A percentile compares a stretch with the other conserved stretches of the same genome.
Conservation (phyloP, 805 yeast species). For the Ogataea trehalophila region DNA sequence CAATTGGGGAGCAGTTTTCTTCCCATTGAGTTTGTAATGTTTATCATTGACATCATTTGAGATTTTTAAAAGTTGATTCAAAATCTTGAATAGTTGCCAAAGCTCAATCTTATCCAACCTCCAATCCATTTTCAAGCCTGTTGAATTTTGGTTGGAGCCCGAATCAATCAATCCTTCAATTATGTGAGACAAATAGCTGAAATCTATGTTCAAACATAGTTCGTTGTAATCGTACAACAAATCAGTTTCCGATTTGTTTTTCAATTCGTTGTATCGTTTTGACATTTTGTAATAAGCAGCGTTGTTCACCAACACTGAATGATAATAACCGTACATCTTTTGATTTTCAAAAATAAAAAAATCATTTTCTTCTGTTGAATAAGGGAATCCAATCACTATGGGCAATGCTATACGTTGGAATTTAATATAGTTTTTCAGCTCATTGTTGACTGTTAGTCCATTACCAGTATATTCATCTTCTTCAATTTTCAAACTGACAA, state of each 20-base stretch:
- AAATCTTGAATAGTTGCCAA: constrained; percentile 22
- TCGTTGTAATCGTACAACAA: too few species aligned
- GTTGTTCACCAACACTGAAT: constrained; percentile 11
- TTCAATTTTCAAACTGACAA: constrained; percentile 17
- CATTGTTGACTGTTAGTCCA: constrained; percentile 9
- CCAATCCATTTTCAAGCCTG: constrained; percentile 14
- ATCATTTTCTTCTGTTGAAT: constrained; percentile 10
- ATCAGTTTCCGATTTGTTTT: too few species aligned
- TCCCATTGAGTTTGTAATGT: not conserved
- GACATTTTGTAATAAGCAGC: constrained; percentile 11
- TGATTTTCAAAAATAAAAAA: constrained; percentile 15
- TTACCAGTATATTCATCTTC: constrained; percentile 18
- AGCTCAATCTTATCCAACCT: constrained; percentile 18
- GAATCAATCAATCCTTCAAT: constrained; percentile 19
- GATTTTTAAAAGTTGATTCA: constrained; percentile 22
- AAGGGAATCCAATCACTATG: constrained; percentile 23
- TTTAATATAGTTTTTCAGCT: constrained; percentile 21
- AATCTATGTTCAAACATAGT: constrained; percentile 16
- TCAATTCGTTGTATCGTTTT: not conserved
- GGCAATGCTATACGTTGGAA: constrained; percentile 25
- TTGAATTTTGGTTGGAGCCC: too few species aligned
- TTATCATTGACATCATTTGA: not conserved
- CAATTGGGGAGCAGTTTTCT: not conserved
- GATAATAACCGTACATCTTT: constrained; percentile 14
- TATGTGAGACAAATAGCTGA: constrained; percentile 17